Base-by-base conservation (phyloP, 768 basidiomycete species). In the Infundibulicybe gibba region DNA sequence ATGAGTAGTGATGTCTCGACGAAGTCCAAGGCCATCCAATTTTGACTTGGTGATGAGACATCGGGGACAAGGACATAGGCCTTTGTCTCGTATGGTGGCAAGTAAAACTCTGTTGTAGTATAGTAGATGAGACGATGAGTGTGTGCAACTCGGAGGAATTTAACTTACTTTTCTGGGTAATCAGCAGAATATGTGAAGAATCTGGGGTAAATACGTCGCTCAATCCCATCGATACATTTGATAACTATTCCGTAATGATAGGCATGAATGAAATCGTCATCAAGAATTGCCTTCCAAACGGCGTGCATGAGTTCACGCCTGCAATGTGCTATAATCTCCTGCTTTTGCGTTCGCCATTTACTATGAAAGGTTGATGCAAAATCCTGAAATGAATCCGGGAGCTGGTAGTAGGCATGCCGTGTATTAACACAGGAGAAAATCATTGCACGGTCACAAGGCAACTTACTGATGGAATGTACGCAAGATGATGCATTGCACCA, bases 391-490 rank as follows among this genome's bases (percentile, higher is more conserved):
- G 43, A 21, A 37, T 65, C 65, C 0, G 62, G 63, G 5, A 71
- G 50, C 62, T 68, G 25, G 12, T 9, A 30, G 35, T n/a, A 30
- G 20, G 17, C n/a, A n/a, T n/a, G n/a, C n/a, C n/a, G n/a, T n/a
- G n/a, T n/a, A n/a, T n/a, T n/a, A n/a, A n/a, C n/a, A n/a, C n/a
- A n/a, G n/a, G n/a, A n/a, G n/a, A n/a, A n/a, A n/a, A n/a, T n/a
- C n/a, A n/a, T n/a, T n/a, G n/a, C n/a, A n/a, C n/a, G n/a, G n/a
- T n/a, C n/a, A n/a, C n/a, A n/a, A n/a, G n/a, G n/a, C n/a, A n/a
- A n/a, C n/a, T n/a, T 49, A 74, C 71, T 11, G 59, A 56, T 0
- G 71, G 72, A 17, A 78, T 63, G 53, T 75, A 76, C 10, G 69
- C 73, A 3, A 75, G 10, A 46, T 72, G 71, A 48, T 75, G 67